Evolutionary conservation across 1,284 basidiomycete species (phyloP), one percentile per base, ranked within the genome.

Genomic region (Sporisorium iseilematis-ciliati): DNA sequence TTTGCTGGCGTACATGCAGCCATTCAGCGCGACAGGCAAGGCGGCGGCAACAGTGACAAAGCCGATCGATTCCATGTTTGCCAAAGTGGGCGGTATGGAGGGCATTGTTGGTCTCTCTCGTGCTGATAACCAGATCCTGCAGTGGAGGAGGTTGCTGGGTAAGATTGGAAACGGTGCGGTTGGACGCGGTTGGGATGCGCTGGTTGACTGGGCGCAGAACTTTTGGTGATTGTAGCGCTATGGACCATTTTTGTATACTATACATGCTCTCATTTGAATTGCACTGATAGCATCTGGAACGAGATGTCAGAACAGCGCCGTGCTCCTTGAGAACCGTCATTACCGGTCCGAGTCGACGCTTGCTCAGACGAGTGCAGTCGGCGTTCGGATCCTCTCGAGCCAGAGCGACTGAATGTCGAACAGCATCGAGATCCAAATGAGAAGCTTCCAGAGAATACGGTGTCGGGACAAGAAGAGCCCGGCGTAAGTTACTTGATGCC

Each of bases 41-140:
- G 58, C 69, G 20, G 62, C 65, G 16, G 62, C 59, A 3, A 61
- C 33, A 5, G 73, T 55, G 33, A 60, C 68, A 1, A 41, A 46
- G n/a, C 74, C 74, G 10, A 62, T 67, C 53, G 66, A 77, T 45
- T 64, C 53, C 21, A 68, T 75, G 57, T 72, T 77, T 26, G 74
- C 75, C 48, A 74, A 65, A 31, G 75, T 75, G 0, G 76, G 77
- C 12, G 77, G 77, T 11, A 68, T 79, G 57, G 69, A 79, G 40
- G 78, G 80, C 54, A 70, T 78, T 31, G 57, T 77, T 8, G 80
- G 77, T 18, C 71, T 82, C 2, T 59, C 60, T 20, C 42, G 64
- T 5, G 80, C 80, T n/a, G 80, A 82, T 48, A 57, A 79, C n/a
- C 64, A 67, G 48, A 58, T 82, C 2, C 58, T 78, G 50, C 62